Percentiles rank a stretch among this genome's conserved stretches.
Conservation (phyloP, 306 rosid species). For the Urtica urens region DNA sequence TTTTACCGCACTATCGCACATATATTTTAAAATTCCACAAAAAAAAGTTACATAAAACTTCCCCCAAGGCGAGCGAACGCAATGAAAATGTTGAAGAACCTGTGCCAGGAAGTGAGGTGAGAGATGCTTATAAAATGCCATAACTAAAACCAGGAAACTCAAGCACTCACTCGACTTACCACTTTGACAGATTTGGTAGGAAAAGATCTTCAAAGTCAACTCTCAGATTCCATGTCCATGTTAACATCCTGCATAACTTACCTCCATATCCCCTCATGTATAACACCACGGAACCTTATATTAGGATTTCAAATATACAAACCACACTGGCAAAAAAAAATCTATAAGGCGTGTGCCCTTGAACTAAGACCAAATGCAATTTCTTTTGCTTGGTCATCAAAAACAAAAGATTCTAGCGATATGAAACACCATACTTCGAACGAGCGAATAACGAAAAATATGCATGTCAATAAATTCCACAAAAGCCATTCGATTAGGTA, state of each 20-base stretch:
- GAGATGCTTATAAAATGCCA: too few relatives aligned
- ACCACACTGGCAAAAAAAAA: too few relatives aligned
- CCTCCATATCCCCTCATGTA: neutral
- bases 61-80: too few relatives aligned
- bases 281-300: neutral
- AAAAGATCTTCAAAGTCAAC: conserved; percentile 13
- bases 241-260: conserved; percentile 9
- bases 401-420: neutral
- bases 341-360: neutral
- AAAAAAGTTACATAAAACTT: too few relatives aligned
- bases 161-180: too few relatives aligned
- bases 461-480: conserved; percentile 18
- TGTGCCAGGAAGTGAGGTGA: too few relatives aligned
- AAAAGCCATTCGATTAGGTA: conserved; percentile 20
- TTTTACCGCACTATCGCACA: too few relatives aligned
- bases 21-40: too few relatives aligned
- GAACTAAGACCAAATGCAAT: conserved; percentile 14
- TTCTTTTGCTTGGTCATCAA: too few relatives aligned
- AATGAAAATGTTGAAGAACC: too few relatives aligned
- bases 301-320: neutral
- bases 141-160: too few relatives aligned
- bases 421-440: neutral
- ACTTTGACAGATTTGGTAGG: too few relatives aligned
- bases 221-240: conserved; percentile 22
- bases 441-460: neutral